Base-by-base conservation (phyloP, 805 yeast genomes). In the Metschnikowia vanudenii region DNA sequence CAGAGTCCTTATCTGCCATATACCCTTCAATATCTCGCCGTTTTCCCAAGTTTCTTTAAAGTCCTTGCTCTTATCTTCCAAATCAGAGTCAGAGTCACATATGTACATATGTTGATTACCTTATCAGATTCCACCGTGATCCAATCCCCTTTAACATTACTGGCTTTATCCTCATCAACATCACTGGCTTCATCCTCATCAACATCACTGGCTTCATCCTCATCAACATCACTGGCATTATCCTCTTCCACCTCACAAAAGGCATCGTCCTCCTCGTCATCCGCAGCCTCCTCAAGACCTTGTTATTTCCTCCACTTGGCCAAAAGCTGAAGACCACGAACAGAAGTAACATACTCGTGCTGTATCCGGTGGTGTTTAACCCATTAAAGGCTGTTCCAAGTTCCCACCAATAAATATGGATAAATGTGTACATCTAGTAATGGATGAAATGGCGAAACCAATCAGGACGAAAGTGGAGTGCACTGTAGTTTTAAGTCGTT, bases 81-180 rank as follows among this genome's bases (percentile, higher is more conserved):
- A 8, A 9, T 41, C 51, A 31, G 47, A 31, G 42, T 74, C 84
- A 37, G 74, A 81, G 47, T 69, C 73, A 57, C 73, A 71, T 47
- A n/a, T n/a, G n/a, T n/a, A n/a, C n/a, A n/a, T n/a, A 85, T 69
- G 46, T 81, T 73, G 52, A 82, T 77, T 54, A 87, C 95, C 60
- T 84, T 79, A 60, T 87, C 97, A 48, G 89, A 83, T 32, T 88
- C 94, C 31, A 91, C 82, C 40, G 78, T 81, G 43, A 88, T 82
- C 99, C 99, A 92, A n/a, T 86, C 95, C 49, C 94, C 96, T 37
- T 87, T 97, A 43, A 82, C 73, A 33, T 82, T 90, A 29, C 69
- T 65, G 32, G 60, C 80, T 4, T 70, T 76, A 14, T 70, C 76
- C 18, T 74, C 82, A 37, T 78, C 82, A 38, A 82, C 84, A 63